Evolutionary conservation across 2,329 filamentous ascomycete species (phyloP).

Genomic region (Penicillium sp.): DNA sequence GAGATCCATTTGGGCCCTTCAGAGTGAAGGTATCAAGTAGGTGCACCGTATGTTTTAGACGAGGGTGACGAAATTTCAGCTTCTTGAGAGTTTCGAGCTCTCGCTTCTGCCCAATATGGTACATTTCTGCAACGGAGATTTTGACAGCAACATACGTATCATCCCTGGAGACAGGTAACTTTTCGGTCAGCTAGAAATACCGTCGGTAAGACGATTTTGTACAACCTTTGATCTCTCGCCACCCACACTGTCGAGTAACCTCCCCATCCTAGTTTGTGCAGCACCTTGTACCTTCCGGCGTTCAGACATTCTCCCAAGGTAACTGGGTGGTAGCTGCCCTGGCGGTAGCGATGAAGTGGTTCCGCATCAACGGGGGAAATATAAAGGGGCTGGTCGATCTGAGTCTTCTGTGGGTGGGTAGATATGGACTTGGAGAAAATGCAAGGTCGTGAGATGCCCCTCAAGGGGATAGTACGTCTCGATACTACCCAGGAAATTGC

Average conservation of each 20-base stretch:
- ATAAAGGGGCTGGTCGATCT: slow-evolving; percentile 9
- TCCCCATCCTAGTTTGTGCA: slow-evolving; percentile 42
- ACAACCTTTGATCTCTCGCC: slow-evolving; percentile 32
- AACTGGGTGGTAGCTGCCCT: slow-evolving; percentile 38
- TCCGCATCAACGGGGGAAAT: slow-evolving; percentile 20
- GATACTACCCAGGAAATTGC: neutral
- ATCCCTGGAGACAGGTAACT: slow-evolving; percentile 19
- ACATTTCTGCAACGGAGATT: slow-evolving; percentile 19
- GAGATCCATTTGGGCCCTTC: slow-evolving; percentile 47
- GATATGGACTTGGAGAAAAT: neutral
- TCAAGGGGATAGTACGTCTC: neutral
- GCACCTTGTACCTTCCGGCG: slow-evolving; percentile 34
- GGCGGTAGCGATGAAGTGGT: slow-evolving; percentile 25
- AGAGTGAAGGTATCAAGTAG: slow-evolving; percentile 42
- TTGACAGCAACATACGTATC: slow-evolving; percentile 29
- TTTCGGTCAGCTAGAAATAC: slow-evolving; percentile 11
- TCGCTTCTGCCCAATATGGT: slow-evolving; percentile 11
- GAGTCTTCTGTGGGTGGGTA: neutral
- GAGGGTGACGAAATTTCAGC: slow-evolving; percentile 16
- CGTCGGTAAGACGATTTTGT: neutral
- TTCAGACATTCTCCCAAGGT: slow-evolving; percentile 31
- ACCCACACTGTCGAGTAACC: slow-evolving; percentile 41
- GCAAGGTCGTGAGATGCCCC: neutral
- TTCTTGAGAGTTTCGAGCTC: slow-evolving; percentile 21
- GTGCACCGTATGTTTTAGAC: slow-evolving; percentile 33